Percentiles rank a stretch among this genome's conserved stretches.
Conservation (phyloP, 2,329 filamentous ascomycete genomes). For the Diplodia mutila region DNA sequence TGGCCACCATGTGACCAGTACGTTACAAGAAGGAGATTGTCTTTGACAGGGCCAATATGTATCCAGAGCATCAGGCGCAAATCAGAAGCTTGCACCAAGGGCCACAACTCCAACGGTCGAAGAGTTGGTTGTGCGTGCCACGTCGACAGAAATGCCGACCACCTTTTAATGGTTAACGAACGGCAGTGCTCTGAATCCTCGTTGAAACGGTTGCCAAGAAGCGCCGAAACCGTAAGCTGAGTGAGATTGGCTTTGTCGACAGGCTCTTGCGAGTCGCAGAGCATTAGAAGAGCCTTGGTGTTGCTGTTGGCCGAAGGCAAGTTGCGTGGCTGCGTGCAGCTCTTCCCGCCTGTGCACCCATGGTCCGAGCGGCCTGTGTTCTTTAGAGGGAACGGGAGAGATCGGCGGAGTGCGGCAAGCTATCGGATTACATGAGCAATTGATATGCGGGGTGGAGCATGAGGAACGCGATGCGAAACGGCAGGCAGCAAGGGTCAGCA, state of each 20-base stretch:
- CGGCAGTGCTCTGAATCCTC: not conserved
- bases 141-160: not conserved
- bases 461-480: not conserved
- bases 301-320: not conserved
- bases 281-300: not conserved
- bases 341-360: not conserved
- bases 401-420: constrained; percentile 6
- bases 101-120: not conserved
- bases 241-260: not conserved
- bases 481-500: not conserved
- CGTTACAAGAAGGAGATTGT: not conserved
- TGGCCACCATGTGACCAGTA: not conserved
- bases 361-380: not conserved
- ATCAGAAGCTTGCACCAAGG: not conserved
- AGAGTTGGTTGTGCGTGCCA: not conserved
- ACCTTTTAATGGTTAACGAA: not conserved
- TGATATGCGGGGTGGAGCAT: constrained; percentile 3
- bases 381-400: not conserved
- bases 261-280: not conserved
- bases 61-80: not conserved
- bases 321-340: not conserved
- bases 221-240: not conserved
- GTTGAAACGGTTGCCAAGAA: not conserved
- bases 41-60: not conserved
- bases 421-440: not conserved